Evolutionary conservation across 352 stramenopile genomes (phyloP).

Genomic region (Hyaloperonospora arabidopsidis): DNA sequence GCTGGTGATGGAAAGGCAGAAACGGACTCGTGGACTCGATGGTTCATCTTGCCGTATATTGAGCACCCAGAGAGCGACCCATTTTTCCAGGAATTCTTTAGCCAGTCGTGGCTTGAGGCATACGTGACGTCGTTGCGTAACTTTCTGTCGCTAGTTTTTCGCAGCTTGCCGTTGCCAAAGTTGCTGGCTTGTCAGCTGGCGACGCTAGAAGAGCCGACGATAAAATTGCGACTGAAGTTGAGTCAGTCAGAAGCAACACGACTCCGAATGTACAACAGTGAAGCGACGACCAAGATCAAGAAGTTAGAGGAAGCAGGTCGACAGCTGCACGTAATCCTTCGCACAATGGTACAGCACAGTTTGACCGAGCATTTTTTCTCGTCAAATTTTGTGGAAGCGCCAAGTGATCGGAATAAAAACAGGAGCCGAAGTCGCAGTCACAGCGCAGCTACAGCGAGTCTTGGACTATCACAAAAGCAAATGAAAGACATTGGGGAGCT

Average conservation of each 20-base stretch:
- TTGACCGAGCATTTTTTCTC: slow-evolving; percentile 56
- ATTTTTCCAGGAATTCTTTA: slow-evolving; percentile 75
- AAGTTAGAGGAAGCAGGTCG: slow-evolving; percentile 52
- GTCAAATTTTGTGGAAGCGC: slow-evolving; percentile 13
- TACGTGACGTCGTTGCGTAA: slow-evolving; percentile 75
- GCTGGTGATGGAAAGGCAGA: slow-evolving; percentile 13
- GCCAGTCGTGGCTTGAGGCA: slow-evolving; percentile 57
- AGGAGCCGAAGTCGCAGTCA: slow-evolving; percentile 24
- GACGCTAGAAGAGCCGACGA: slow-evolving; percentile 54
- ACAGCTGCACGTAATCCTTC: slow-evolving; percentile 51
- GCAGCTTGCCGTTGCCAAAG: slow-evolving; percentile 63
- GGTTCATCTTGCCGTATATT: slow-evolving; percentile 80
- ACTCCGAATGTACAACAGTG: slow-evolving; percentile 41
- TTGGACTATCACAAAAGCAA: slow-evolving; percentile 35
- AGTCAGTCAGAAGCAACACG: slow-evolving; percentile 67
- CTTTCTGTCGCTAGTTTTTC: slow-evolving; percentile 72
- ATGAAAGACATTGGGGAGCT: slow-evolving; percentile 46
- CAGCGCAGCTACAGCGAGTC: slow-evolving; percentile 8
- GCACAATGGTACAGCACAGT: slow-evolving; percentile 58
- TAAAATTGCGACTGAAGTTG: slow-evolving; percentile 60
- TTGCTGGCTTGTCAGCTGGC: slow-evolving; percentile 68
- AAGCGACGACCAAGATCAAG: slow-evolving; percentile 48
- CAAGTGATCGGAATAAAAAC: slow-evolving; percentile 19
- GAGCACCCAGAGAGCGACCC: slow-evolving; percentile 59
- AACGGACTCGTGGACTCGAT: slow-evolving; percentile 59